Conservation (phyloP, 2,329 filamentous ascomycete genomes). For the Monosporascus sp. region DNA sequence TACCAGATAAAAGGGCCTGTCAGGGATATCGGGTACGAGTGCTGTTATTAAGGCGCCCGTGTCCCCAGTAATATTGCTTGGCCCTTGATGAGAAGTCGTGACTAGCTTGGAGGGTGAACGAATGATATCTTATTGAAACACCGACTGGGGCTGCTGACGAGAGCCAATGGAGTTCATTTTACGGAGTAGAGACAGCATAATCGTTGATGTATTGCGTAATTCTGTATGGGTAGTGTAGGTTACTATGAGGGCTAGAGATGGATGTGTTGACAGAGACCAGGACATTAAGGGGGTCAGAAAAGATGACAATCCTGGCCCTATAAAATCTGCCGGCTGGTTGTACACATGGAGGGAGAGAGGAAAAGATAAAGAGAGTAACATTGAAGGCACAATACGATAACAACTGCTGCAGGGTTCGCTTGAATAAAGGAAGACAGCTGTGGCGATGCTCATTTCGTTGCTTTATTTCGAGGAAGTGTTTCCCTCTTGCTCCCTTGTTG, state of each 20-base stretch:
- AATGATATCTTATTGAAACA: constrained; percentile 12
- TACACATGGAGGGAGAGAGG: neutral
- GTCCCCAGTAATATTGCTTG: neutral
- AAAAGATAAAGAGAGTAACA: neutral
- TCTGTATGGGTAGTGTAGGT: too few relatives aligned
- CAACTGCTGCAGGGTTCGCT: constrained; percentile 5
- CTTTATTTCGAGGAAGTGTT: constrained; percentile 17
- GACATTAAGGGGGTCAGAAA: too few relatives aligned
- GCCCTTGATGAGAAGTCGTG: neutral
- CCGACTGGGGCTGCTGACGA: constrained; percentile 13
- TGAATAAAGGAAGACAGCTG: constrained; percentile 6
- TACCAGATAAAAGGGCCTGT: too few relatives aligned
- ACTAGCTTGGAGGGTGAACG: constrained; percentile 9
- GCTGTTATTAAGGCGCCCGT: neutral
- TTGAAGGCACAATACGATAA: neutral
- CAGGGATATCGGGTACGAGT: neutral
- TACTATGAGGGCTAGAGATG: neutral
- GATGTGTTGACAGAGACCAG: neutral
- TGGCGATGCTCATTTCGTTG: constrained; percentile 17
- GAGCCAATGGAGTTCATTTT: constrained; percentile 18
- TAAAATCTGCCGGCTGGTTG: neutral
- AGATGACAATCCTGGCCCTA: too few relatives aligned
- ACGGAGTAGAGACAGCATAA: constrained; percentile 1
- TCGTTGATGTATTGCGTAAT: neutral
- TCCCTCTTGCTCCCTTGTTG: constrained; percentile 9